Conservation (phyloP, 306 rosid genomes). For the Corylus avellana region DNA sequence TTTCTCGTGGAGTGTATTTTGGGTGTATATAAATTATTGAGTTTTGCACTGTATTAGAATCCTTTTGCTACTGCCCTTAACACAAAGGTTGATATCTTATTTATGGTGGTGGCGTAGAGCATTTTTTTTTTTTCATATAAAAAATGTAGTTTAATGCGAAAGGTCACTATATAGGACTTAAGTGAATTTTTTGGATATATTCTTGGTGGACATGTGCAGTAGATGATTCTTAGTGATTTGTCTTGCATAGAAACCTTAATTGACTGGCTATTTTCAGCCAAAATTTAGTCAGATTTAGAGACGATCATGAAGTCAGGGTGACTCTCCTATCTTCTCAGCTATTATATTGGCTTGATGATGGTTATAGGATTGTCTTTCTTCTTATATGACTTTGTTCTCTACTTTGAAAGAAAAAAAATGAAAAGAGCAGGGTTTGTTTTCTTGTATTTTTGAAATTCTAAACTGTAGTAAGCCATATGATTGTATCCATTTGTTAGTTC, state of each 20-base stretch:
- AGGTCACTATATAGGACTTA: background rate
- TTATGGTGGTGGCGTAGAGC: background rate
- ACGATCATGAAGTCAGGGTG: background rate
- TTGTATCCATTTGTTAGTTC: background rate
- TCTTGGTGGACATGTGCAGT: background rate
- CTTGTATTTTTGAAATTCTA: background rate
- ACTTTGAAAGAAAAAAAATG: background rate
- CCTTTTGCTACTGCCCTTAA: background rate
- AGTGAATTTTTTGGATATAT: background rate
- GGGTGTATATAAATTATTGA: background rate
- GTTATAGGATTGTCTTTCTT: background rate
- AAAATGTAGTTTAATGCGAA: background rate
- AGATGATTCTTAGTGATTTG: background rate
- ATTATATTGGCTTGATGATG: background rate
- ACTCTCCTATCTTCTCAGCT: background rate
- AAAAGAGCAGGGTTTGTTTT: background rate
- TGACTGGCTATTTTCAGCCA: background rate
- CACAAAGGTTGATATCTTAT: background rate
- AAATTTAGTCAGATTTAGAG: background rate
- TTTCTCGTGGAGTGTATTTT: background rate
- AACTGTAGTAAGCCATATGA: background rate
- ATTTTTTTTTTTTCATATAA: background rate
- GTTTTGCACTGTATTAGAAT: background rate
- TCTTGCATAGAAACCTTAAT: background rate
- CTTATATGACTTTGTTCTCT: background rate